Evolutionary conservation across 2,329 filamentous ascomycete species (phyloP), one percentile per base, ranked within the genome.

Genomic region (Fusarium sp.): DNA sequence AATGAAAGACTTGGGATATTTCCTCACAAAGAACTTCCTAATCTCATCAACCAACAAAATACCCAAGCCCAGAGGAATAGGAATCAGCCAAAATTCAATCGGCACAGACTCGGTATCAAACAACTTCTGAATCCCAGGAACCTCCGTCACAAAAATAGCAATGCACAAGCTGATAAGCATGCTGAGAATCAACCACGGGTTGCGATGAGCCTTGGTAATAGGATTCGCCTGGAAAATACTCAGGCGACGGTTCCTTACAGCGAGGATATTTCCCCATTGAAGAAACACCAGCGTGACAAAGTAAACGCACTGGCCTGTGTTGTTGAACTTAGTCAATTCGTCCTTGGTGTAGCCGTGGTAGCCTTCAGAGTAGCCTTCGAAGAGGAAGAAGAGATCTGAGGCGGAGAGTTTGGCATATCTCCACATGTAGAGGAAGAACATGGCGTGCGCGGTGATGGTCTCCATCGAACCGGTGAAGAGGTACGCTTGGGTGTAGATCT

Each of bases 341-440:
- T 79, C 84, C 12, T 77, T 46, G 0, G 81, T 80, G 75, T 86
- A 86, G 0, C 84, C 85, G 62, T 83, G 81, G 70, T 85, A 87
- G 5, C 85, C 85, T 1, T 80, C 83, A 0, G 77, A 67, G 74
- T 85, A 87, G 0, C 77, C 78, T 48, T 86, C 84, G 43, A 85
- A 87, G 0, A 83, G 78, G 71, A 87, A 84, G 71, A 86, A 82
- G 13, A 88, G 82, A 9, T 82, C 79, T 15, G 74, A 73, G 46
- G 84, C 77, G 0, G 85, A 82, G 38, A 88, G 85, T 9, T 82
- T 79, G 2, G 85, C 84, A 44, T 83, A 74, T 15, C 75, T 79
- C 76, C 80, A 85, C 79, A 84, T 81, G 78, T 87, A 87, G 0
- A 86, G 68, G 78, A 86, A 87, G 75, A 83, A 87, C 85, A 87